A percentile compares a stretch with the other conserved stretches of the same genome.
phyloP scores from a whole-genome alignment of 768 basidiomycete species.

The Lentinula guzmanii region DNA sequence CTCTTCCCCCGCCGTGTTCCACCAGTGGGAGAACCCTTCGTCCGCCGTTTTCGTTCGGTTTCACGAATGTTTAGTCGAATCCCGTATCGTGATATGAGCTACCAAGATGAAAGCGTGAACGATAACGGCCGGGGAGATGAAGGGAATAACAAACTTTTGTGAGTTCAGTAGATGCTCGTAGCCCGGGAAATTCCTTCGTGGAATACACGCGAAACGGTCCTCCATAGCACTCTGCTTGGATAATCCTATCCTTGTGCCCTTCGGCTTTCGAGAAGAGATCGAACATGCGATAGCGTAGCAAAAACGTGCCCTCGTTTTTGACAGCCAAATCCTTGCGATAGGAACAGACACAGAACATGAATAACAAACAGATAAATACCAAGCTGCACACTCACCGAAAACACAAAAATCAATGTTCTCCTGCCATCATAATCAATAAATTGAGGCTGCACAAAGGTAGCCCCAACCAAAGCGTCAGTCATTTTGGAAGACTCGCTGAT shows the following conservation, averaged over 20 bases:
- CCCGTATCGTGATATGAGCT: slow-evolving; percentile 52
- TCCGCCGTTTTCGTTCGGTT: slow-evolving; percentile 47
- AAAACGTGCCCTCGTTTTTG: slow-evolving; percentile 59
- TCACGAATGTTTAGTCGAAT: slow-evolving; percentile 56
- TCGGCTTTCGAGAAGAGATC: slow-evolving; percentile 44
- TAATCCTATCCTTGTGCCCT: slow-evolving; percentile 26
- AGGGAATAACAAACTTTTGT: slow-evolving; percentile 42
- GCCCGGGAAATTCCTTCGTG: slow-evolving; percentile 66
- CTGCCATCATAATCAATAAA: slow-evolving; percentile 52
- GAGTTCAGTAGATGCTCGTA: slow-evolving; percentile 59
- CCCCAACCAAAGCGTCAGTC: slow-evolving; percentile 51
- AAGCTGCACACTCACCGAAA: slow-evolving; percentile 41
- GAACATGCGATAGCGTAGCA: slow-evolving; percentile 61
- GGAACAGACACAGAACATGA: background rate
- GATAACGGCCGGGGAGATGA: no score
- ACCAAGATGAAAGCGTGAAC: background rate
- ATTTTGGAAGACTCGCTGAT: slow-evolving; percentile 45
- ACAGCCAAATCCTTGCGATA: slow-evolving; percentile 60
- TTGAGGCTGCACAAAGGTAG: slow-evolving; percentile 53
- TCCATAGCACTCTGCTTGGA: slow-evolving; percentile 63
- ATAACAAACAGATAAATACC: slow-evolving; percentile 5
- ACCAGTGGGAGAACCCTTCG: slow-evolving; percentile 21
- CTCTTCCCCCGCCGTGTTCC: background rate
- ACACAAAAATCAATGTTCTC: slow-evolving; percentile 56
- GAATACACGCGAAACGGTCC: slow-evolving; percentile 61